Base-by-base conservation (phyloP, 331 rosid genomes). In the Rhamnella rubrinervis region DNA sequence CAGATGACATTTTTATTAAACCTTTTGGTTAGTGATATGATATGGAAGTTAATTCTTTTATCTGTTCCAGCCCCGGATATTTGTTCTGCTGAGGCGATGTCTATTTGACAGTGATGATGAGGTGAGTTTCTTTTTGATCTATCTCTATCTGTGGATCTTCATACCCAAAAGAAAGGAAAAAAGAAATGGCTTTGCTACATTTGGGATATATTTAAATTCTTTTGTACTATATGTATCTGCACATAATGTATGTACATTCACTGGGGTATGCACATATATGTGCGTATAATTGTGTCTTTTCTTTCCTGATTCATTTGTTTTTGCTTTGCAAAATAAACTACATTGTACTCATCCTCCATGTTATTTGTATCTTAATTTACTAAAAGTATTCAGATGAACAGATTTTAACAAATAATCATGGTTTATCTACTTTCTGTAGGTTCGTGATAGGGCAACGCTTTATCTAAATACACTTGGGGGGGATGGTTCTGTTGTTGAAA, bases 381-480 rank as follows among this genome's bases (percentile, higher is more conserved):
- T 44, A 44, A 44, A 62, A 68, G 25, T 62, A 5, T n/a, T 61
- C 64, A 57, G 38, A 63, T 40, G 66, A 72, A 83, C 47, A 41
- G 49, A 65, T 19, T 55, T 37, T 74, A 44, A 62, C 51, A 66
- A 61, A 70, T 56, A 41, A 31, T 21, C 31, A 7, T 61, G 35
- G 28, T 47, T 23, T 5, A 69, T 75, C 61, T 73, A 50, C 71
- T 74, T 78, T 72, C 70, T 56, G 53, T 80, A 93, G 98, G 98
- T 93, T 82, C 98, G 98, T 70, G 98, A 93, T 77, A 89, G 98
- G 83, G 98, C 98, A 65, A 93, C 98, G 17, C 95, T 93, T 68
- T 93, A 91, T 86, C 87, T 93, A 52, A 84, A 78, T 74, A 91
- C 96, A 20, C 88, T 93, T 71, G 97, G 95, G 65, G 97, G 86